These are phyloP conservation scores for Eucalyptus rudis DNA, from an alignment of 345 rosid species.

Conservation along the genomic window DNA sequence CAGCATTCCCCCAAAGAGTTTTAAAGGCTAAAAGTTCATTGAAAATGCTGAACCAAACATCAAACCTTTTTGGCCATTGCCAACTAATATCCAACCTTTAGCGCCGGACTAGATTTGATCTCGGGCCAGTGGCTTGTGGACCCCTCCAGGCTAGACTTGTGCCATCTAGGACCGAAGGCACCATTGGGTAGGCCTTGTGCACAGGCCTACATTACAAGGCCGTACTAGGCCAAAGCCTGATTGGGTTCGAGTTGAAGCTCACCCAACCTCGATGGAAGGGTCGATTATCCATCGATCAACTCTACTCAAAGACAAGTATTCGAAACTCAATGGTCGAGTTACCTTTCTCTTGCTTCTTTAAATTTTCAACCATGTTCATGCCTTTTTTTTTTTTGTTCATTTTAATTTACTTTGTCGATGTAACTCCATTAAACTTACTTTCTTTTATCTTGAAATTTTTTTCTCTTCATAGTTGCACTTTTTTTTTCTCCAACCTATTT, in stretches of 20 bases:
- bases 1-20: too few relatives aligned
- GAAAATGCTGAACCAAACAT: too few relatives aligned
- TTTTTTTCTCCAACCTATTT: background rate
- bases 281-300: fast-evolving
- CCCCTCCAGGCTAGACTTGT: background rate
- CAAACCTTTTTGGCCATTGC: fast-evolving
- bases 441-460: background rate
- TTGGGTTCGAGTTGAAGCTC: fast-evolving
- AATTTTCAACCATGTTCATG: background rate
- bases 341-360: background rate
- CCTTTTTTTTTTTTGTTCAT: background rate
- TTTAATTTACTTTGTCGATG: background rate
- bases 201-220: background rate
- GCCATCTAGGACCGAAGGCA: background rate
- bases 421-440: background rate
- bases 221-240: background rate
- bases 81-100: too few relatives aligned
- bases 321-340: background rate
- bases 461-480: background rate
- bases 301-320: background rate
- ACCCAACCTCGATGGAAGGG: background rate
- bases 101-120: background rate
- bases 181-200: background rate
- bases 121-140: fast-evolving
- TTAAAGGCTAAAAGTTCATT: too few relatives aligned